phyloP scores from a whole-genome alignment of 2,329 filamentous ascomycete species.

The Pseudocercospora vitis region DNA sequence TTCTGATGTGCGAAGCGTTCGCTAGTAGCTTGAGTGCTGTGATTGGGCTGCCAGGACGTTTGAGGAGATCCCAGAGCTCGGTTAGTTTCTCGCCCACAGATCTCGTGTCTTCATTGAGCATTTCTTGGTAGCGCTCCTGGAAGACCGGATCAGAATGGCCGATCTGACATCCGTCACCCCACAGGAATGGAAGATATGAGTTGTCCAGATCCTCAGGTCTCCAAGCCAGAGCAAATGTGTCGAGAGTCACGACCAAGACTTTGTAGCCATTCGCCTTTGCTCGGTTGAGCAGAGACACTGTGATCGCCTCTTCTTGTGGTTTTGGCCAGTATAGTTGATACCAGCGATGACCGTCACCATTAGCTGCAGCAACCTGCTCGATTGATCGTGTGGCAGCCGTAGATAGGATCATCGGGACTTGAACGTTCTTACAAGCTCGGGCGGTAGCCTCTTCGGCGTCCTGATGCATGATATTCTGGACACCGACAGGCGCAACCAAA shows the following conservation, averaged over 20 bases:
- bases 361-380: constrained; percentile 64
- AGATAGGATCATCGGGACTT: constrained; percentile 66
- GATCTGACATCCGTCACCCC: constrained; percentile 54
- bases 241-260: constrained; percentile 69
- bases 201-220: constrained; percentile 49
- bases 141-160: constrained; percentile 62
- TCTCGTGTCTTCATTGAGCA: constrained; percentile 37
- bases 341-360: constrained; percentile 49
- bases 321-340: constrained; percentile 63
- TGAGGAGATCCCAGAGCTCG: constrained; percentile 42
- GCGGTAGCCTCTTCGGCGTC: constrained; percentile 66
- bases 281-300: constrained; percentile 60
- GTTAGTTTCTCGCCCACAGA: constrained; percentile 36
- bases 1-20: constrained; percentile 39
- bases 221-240: constrained; percentile 70
- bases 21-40: constrained; percentile 39
- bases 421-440: constrained; percentile 59
- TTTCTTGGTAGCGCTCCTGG: constrained; percentile 51
- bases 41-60: constrained; percentile 38
- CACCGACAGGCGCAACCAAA: constrained; percentile 67
- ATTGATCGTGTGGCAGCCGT: constrained; percentile 65
- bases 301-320: constrained; percentile 63
- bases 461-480: constrained; percentile 65
- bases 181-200: constrained; percentile 25
- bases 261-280: constrained; percentile 63